Percentiles rank a stretch among this genome's conserved stretches.
Evolutionary conservation across 2,329 filamentous ascomycete species (phyloP).

Genomic region (Dryadomyces quercivorus): DNA sequence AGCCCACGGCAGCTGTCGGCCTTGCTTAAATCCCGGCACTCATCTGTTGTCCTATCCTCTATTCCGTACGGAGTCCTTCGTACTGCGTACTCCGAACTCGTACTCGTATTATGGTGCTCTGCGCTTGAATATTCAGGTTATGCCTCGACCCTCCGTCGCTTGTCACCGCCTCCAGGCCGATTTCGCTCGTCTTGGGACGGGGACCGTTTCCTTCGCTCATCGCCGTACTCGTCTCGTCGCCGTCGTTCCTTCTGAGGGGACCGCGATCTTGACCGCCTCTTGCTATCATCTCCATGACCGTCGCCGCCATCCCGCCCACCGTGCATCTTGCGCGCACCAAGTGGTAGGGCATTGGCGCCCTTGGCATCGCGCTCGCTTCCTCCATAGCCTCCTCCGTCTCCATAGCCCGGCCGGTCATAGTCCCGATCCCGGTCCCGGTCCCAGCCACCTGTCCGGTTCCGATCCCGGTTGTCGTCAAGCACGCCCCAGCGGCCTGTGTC

Average conservation of each 20-base stretch:
- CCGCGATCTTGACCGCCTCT: constrained; percentile 17
- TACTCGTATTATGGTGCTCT: no score
- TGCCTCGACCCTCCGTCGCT: constrained; percentile 43
- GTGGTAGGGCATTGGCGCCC: constrained; percentile 58
- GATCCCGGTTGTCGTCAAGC: constrained; percentile 35
- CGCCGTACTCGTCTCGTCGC: constrained; percentile 28
- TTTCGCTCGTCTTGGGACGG: constrained; percentile 38
- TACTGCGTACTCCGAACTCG: no score
- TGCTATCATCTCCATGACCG: constrained; percentile 22
- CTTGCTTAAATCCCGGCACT: no score
- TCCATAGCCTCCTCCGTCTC: constrained; percentile 16
- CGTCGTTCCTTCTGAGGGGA: constrained; percentile 28
- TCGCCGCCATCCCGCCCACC: neutral
- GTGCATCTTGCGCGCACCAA: constrained; percentile 45
- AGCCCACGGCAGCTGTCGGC: no score
- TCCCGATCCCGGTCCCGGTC: constrained; percentile 16
- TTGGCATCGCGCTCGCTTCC: constrained; percentile 45
- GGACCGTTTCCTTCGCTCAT: constrained; percentile 41
- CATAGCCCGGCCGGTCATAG: constrained; percentile 8
- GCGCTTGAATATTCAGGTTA: neutral
- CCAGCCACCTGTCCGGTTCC: constrained; percentile 16
- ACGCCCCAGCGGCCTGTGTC: constrained; percentile 84
- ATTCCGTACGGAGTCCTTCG: no score
- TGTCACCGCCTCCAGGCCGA: constrained; percentile 40
- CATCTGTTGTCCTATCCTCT: no score